Percentiles rank a stretch among this genome's conserved stretches.
Evolutionary conservation across 768 basidiomycete genomes (phyloP).

Genomic region (Suillus paluster): DNA sequence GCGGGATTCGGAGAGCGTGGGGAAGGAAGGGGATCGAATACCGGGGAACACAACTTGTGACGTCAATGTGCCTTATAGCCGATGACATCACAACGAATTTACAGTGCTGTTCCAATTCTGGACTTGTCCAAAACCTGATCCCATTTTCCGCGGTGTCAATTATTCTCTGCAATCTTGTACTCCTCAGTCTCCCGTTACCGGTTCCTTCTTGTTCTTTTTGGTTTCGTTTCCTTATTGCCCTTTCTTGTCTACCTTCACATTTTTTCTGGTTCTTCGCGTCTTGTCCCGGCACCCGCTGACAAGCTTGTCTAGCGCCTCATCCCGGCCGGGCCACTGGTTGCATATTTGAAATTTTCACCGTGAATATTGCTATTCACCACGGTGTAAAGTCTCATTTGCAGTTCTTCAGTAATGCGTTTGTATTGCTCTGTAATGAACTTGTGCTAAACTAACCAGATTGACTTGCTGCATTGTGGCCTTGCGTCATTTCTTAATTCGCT

Average conservation of each 20-base stretch:
- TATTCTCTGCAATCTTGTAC: conserved; percentile 9
- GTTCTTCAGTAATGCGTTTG: conserved; percentile 20
- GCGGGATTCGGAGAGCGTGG: conserved; percentile 9
- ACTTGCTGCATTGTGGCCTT: conserved; percentile 19
- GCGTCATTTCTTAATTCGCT: conserved; percentile 27
- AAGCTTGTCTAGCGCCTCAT: not conserved
- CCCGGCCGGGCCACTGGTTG: not conserved
- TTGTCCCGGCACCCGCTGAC: not conserved
- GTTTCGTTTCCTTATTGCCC: conserved; percentile 6
- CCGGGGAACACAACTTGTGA: conserved; percentile 19
- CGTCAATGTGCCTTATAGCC: conserved; percentile 29
- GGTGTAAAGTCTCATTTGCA: conserved; percentile 8
- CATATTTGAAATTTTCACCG: conserved; percentile 11
- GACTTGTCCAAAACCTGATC: conserved; percentile 17
- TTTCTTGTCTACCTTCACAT: not conserved
- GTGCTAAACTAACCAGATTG: conserved; percentile 20
- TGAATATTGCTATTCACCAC: conserved; percentile 7
- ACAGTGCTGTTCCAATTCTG: conserved; percentile 20
- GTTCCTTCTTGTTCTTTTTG: not conserved
- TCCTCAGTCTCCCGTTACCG: not conserved
- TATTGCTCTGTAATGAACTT: conserved; percentile 19
- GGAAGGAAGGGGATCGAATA: conserved; percentile 19
- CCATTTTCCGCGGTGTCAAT: conserved; percentile 21
- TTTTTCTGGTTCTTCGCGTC: not conserved
- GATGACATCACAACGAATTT: conserved; percentile 33